Percentiles rank a stretch among this genome's conserved stretches.
These are phyloP conservation scores for Trichophyton benhamiae DNA, from an alignment of 2,329 filamentous ascomycete genomes.

Conservation along the genomic window DNA sequence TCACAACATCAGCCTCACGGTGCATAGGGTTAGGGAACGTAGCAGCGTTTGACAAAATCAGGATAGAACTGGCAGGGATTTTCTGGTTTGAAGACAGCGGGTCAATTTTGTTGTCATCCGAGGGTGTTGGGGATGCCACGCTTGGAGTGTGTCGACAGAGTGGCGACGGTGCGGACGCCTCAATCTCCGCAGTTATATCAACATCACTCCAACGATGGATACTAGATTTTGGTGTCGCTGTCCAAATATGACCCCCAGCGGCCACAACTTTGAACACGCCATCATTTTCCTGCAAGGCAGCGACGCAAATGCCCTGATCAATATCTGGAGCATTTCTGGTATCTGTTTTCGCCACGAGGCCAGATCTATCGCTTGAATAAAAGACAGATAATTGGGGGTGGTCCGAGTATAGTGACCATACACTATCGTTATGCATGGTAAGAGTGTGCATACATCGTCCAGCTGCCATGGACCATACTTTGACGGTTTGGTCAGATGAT, in stretches of 20 bases:
- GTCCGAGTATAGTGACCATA: constrained; percentile 89
- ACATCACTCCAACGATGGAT: constrained; percentile 87
- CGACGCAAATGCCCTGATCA: constrained; percentile 80
- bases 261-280: constrained; percentile 47
- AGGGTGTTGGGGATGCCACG: constrained; percentile 22
- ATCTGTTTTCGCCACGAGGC: constrained; percentile 92
- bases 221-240: constrained; percentile 75
- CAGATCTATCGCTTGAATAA: constrained; percentile 87
- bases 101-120: constrained; percentile 11
- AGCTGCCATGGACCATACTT: constrained; percentile 92
- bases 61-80: constrained; percentile 64
- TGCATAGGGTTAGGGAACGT: constrained; percentile 51
- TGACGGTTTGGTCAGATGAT: constrained; percentile 92
- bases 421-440: constrained; percentile 97
- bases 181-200: constrained; percentile 61
- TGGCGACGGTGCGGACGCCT: constrained; percentile 42
- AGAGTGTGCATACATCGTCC: constrained; percentile 95
- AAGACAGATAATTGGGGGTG: constrained; percentile 77
- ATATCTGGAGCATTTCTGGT: constrained; percentile 62
- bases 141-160: constrained; percentile 41
- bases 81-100: constrained; percentile 28
- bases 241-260: constrained; percentile 72
- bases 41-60: constrained; percentile 75
- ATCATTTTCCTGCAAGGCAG: constrained; percentile 84
- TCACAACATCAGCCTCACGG: constrained; percentile 44